Evolutionary conservation across 345 rosid genomes (phyloP).

Genomic region (Streptanthus diversifolius): DNA sequence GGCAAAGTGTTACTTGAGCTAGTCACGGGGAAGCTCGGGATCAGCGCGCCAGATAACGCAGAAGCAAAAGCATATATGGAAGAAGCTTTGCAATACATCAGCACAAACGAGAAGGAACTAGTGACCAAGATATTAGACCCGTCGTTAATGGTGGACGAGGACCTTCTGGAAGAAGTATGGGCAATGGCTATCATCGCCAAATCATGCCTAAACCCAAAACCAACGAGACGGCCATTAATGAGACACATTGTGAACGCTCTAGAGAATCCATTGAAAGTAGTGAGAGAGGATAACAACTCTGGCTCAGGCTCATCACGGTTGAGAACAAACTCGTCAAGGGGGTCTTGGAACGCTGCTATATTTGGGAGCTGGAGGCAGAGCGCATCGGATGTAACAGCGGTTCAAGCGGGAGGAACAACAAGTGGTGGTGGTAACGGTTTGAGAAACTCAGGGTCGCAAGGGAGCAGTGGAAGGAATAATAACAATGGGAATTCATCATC

Average conservation of each 20-base stretch:
- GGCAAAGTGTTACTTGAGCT: conserved; percentile 95
- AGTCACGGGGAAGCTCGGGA: conserved; percentile 92
- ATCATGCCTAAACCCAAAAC: conserved; percentile 94
- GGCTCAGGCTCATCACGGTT: conserved; percentile 65
- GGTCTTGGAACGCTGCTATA: conserved; percentile 90
- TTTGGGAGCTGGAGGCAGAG: conserved; percentile 98
- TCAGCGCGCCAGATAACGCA: conserved; percentile 61
- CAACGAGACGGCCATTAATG: conserved; percentile 88
- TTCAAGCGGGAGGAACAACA: conserved; percentile 44
- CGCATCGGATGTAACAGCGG: conserved; percentile 66
- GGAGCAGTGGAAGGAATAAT: conserved; percentile 58
- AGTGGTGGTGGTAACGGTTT: conserved; percentile 54
- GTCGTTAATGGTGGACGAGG: conserved; percentile 82
- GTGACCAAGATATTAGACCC: conserved; percentile 89
- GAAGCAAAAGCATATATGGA: conserved; percentile 66
- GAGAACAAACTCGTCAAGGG: conserved; percentile 79
- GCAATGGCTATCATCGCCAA: conserved; percentile 96
- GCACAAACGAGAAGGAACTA: conserved; percentile 85
- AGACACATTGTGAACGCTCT: conserved; percentile 87
- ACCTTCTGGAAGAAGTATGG: conserved; percentile 96
- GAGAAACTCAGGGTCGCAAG: conserved; percentile 79
- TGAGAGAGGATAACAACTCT: conserved; percentile 64
- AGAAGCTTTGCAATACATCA: conserved; percentile 69
- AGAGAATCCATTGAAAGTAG: conserved; percentile 87
- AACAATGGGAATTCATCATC: conserved; percentile 72